These are phyloP conservation scores for Candida chilensis DNA, from an alignment of 805 yeast species.

Conservation along the genomic window DNA sequence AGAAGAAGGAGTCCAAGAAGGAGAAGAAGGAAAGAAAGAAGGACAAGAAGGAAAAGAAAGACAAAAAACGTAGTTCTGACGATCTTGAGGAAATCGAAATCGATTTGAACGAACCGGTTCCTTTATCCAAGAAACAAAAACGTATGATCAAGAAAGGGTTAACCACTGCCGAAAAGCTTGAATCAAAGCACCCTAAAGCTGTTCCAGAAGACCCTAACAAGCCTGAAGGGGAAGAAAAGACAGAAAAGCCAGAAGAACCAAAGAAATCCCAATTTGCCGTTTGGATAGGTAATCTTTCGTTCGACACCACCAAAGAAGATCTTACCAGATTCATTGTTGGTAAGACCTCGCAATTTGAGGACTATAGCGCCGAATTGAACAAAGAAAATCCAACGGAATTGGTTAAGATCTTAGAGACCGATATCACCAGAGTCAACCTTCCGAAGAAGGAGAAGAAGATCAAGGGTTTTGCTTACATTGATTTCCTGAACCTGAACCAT, in stretches of 20 bases:
- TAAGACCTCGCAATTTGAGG: constrained; percentile 38
- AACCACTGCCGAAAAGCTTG: constrained; percentile 45
- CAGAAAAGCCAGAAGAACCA: constrained; percentile 13
- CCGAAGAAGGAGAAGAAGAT: constrained; percentile 68
- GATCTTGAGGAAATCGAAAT: constrained; percentile 53
- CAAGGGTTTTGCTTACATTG: constrained; percentile 88
- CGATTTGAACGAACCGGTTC: constrained; percentile 61
- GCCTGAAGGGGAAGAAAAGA: constrained; percentile 3
- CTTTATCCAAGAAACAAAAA: constrained; percentile 86
- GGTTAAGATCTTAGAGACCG: constrained; percentile 36
- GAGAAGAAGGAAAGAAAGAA: constrained; percentile 5
- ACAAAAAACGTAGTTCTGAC: constrained; percentile 9
- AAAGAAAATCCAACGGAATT: constrained; percentile 5
- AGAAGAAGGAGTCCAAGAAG: constrained; percentile 5
- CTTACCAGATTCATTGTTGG: constrained; percentile 52
- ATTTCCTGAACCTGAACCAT: constrained; percentile 54
- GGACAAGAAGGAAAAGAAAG: constrained; percentile 12
- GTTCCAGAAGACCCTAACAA: constrained; percentile 9
- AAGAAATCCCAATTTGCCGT: constrained; percentile 59
- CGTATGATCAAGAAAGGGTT: constrained; percentile 74
- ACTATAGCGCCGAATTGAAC: constrained; percentile 12
- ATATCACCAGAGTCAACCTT: constrained; percentile 68
- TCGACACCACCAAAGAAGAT: constrained; percentile 74
- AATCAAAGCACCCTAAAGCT: constrained; percentile 24
- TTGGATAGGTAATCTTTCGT: constrained; percentile 92